Conservation (phyloP, 225 moss, liverwort and hornwort genomes). For the Pleurozium schreberi region DNA sequence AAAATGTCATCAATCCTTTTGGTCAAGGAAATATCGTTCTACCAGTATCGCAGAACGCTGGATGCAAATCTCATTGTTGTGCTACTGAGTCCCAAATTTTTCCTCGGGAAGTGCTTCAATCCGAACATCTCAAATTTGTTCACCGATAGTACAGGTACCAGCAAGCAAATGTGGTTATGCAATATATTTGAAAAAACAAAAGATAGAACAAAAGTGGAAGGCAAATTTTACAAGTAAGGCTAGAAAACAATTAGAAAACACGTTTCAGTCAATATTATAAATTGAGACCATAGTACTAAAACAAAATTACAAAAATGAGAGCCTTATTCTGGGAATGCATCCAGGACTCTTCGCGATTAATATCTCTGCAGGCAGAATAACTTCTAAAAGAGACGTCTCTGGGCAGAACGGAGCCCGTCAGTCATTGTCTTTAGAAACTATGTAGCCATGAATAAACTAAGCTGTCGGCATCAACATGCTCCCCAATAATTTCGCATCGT, state of each 20-base stretch:
- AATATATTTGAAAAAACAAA: not conserved
- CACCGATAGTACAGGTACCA: not conserved
- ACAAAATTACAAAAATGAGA: constrained; percentile 24
- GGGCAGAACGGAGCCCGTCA: not conserved
- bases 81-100: not conserved
- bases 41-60: not conserved
- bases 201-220: not conserved
- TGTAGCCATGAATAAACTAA: not conserved
- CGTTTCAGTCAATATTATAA: not conserved
- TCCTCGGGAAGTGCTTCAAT: not conserved
- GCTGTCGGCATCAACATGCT: not conserved
- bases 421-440: not conserved
- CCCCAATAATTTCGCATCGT: not conserved
- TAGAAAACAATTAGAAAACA: not conserved
- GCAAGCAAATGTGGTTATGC: not conserved
- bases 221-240: not conserved
- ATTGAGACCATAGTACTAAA: not conserved
- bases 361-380: constrained; percentile 4
- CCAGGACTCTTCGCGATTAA: constrained; percentile 11
- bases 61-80: no score
- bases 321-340: constrained; percentile 23
- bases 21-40: no score
- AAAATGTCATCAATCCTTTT: no score
- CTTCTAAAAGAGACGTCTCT: not conserved
- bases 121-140: not conserved